Conservation (phyloP, 495 filamentous ascomycete genomes). For the Penicillium argentinense region DNA sequence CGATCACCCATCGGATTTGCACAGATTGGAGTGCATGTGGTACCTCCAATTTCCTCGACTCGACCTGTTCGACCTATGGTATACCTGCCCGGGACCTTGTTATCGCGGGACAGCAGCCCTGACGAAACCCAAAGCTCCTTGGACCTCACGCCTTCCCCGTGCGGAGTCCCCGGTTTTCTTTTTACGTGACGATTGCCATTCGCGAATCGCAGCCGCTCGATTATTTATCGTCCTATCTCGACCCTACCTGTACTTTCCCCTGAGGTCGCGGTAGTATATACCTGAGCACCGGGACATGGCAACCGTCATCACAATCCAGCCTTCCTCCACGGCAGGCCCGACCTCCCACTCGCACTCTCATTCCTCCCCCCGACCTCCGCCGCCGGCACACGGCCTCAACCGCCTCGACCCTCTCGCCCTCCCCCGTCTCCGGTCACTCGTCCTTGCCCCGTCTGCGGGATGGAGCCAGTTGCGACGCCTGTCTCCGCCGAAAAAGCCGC, state of each 20-base stretch:
- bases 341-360: constrained; percentile 23
- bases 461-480: constrained; percentile 72
- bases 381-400: constrained; percentile 29
- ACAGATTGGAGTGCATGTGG: constrained; percentile 20
- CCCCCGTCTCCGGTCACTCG: constrained; percentile 28
- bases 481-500: constrained; percentile 78
- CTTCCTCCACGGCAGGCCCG: constrained; percentile 34
- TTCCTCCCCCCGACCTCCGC: constrained; percentile 24
- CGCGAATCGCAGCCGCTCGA: no score
- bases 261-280: background rate
- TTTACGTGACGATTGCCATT: no score
- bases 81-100: no score
- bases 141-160: no score
- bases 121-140: no score
- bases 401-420: constrained; percentile 31
- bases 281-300: constrained; percentile 29
- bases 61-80: no score
- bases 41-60: constrained; percentile 16
- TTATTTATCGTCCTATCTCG: no score
- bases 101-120: no score
- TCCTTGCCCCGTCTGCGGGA: constrained; percentile 35
- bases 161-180: no score
- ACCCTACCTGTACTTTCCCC: background rate
- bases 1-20: no score
- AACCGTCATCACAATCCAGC: constrained; percentile 48